Conservation (phyloP, 2,329 filamentous ascomycete genomes). For the Parascedosporium putredinis region DNA sequence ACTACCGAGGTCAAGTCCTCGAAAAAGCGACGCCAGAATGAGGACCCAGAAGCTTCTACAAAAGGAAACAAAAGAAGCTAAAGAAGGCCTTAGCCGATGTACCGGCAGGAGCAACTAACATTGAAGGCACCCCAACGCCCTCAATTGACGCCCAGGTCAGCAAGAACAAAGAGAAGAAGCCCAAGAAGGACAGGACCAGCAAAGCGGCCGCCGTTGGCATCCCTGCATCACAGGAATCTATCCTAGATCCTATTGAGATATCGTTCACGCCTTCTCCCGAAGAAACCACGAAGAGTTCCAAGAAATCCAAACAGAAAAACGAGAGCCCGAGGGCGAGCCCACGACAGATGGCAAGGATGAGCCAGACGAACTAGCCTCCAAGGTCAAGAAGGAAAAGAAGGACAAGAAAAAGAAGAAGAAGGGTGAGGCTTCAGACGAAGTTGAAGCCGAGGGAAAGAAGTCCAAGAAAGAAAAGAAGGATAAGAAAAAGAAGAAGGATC, state of each 20-base stretch:
- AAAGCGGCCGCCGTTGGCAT: background rate
- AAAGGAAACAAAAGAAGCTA: slow-evolving; percentile 5
- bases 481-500: slow-evolving; percentile 22
- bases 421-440: slow-evolving; percentile 1
- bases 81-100: slow-evolving; percentile 4
- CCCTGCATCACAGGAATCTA: background rate
- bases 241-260: background rate
- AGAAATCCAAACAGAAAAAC: slow-evolving; percentile 3
- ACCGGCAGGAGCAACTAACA: background rate
- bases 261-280: background rate
- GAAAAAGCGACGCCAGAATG: slow-evolving; percentile 6
- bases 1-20: slow-evolving; percentile 1
- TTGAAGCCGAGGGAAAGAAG: slow-evolving; percentile 14
- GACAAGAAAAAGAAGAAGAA: slow-evolving; percentile 23
- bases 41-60: slow-evolving; percentile 2
- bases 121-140: background rate
- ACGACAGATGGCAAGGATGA: slow-evolving; percentile 11
- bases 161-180: background rate
- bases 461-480: slow-evolving; percentile 22
- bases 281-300: background rate
- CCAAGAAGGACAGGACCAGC: slow-evolving; percentile 1
- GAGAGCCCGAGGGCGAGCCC: background rate
- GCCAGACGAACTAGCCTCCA: slow-evolving; percentile 15
- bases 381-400: slow-evolving; percentile 1
- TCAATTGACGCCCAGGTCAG: background rate